Base-by-base conservation (phyloP, 2,329 filamentous ascomycete genomes). In the Ceratocystis papillata region DNA sequence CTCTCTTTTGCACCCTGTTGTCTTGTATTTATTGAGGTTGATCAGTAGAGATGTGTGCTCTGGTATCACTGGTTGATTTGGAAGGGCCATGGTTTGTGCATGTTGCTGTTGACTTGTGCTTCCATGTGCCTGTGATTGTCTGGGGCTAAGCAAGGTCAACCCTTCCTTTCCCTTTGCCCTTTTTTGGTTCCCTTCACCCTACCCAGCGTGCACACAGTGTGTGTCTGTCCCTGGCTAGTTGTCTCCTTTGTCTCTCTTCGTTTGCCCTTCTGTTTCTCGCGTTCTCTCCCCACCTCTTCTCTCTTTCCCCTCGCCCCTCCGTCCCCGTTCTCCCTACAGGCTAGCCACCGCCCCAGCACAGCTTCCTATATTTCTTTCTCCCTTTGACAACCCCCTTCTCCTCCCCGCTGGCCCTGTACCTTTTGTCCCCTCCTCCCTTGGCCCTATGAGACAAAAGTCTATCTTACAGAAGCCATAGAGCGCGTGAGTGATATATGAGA, bases 401-500 rank as follows among this genome's bases (percentile, higher is more conserved):
- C 30, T 59, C 28, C 17, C 48, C 48, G 15, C 7, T 53, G 48
- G 8, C 48, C 22, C 48, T 25, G 25, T 22, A 6, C 10, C 20
- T 12, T 20, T 20, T 50, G 17, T 25, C 0, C 6, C 10, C 12
- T 15, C 37, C 48, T 25, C 8, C 20, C 48, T 53, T 25, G 22
- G 48, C 6, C 48, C 37, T 4, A 41, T 15, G 10, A 15, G 37
- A 15, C 37, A 41, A 41, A 41, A 41, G 12, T 15, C 37, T 41
- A 15, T 41, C 37, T 41, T 15, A 12, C 37, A 41, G 37, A 41
- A 15, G 1, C 15, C 12, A 5, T 4, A 41, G 3, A 41, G 12
- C 37, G 37, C 37, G 10, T 59, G 17, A 33, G 55, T 59, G 55
- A n/a, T 37, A 20, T 59, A 59, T 30, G 55, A 37, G 55, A 59